These are phyloP conservation scores for Komagataella phaffii DNA, from an alignment of 805 yeast genomes.

Conservation along the genomic window DNA sequence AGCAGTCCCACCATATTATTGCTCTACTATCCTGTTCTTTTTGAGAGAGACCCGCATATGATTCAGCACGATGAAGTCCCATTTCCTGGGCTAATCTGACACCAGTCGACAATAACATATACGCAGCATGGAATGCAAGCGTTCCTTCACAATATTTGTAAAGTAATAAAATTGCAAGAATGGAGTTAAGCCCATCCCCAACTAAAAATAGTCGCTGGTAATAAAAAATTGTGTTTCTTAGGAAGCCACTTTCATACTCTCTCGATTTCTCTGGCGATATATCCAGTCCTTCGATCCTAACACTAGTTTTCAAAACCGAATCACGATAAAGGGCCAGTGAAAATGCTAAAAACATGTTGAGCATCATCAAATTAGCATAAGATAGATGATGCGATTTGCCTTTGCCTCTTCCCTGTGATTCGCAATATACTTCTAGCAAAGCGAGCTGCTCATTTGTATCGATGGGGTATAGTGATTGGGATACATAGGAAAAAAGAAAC, in stretches of 20 bases:
- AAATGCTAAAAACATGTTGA: not conserved
- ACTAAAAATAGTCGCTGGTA: slow-evolving; percentile 35
- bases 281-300: not conserved
- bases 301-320: not conserved
- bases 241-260: slow-evolving; percentile 16
- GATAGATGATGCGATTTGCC: not conserved
- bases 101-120: slow-evolving; percentile 28
- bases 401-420: not conserved
- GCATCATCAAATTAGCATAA: not conserved
- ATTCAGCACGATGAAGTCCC: slow-evolving; percentile 41
- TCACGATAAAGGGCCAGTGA: not conserved
- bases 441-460: slow-evolving; percentile 6
- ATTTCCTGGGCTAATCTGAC: slow-evolving; percentile 41
- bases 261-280: slow-evolving; percentile 9
- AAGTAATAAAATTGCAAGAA: slow-evolving; percentile 39
- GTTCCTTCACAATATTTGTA: slow-evolving; percentile 21
- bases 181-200: slow-evolving; percentile 36
- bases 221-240: slow-evolving; percentile 32
- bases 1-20: slow-evolving; percentile 36
- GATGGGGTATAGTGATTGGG: slow-evolving; percentile 4
- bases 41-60: slow-evolving; percentile 20
- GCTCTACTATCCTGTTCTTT: slow-evolving; percentile 25
- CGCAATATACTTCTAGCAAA: slow-evolving; percentile 6
- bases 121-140: slow-evolving; percentile 24
- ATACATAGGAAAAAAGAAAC: slow-evolving; percentile 4